phyloP scores from a whole-genome alignment of 176 grass and related monocot species.

The Saccharum officinarum region DNA sequence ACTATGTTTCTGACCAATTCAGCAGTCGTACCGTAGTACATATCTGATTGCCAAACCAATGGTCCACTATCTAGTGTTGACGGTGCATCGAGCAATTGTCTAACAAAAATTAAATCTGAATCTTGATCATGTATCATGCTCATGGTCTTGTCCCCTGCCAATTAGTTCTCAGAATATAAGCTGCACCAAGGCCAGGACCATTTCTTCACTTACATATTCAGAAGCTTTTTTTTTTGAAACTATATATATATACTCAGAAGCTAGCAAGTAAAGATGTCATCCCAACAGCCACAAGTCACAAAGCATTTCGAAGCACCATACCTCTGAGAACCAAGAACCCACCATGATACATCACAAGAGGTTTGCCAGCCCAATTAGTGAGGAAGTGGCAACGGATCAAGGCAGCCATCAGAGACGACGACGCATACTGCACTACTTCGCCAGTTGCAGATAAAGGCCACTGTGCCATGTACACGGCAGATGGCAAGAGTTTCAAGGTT shows the following conservation, averaged over 20 bases:
- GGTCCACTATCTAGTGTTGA: background rate
- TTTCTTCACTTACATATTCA: conserved; percentile 23
- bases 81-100: conserved; percentile 2
- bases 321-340: conserved; percentile 13
- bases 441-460: conserved; percentile 47
- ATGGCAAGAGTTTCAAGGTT: conserved; percentile 52
- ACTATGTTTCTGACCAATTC: conserved; percentile 5
- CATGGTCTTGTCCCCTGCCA: conserved; percentile 42
- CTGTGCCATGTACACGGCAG: conserved; percentile 41
- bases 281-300: conserved; percentile 11
- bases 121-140: conserved; percentile 25
- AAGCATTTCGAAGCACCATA: background rate
- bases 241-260: no score
- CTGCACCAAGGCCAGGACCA: background rate
- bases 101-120: conserved; percentile 28
- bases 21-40: background rate
- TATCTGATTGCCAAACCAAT: conserved; percentile 14
- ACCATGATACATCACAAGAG: background rate
- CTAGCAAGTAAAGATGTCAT: background rate
- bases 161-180: background rate
- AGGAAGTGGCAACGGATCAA: conserved; percentile 22
- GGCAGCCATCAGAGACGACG: no score
- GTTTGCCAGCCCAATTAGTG: background rate
- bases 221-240: no score
- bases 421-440: no score